These are phyloP conservation scores for Bacidia rubella DNA, from an alignment of 495 filamentous ascomycete genomes.

Conservation along the genomic window DNA sequence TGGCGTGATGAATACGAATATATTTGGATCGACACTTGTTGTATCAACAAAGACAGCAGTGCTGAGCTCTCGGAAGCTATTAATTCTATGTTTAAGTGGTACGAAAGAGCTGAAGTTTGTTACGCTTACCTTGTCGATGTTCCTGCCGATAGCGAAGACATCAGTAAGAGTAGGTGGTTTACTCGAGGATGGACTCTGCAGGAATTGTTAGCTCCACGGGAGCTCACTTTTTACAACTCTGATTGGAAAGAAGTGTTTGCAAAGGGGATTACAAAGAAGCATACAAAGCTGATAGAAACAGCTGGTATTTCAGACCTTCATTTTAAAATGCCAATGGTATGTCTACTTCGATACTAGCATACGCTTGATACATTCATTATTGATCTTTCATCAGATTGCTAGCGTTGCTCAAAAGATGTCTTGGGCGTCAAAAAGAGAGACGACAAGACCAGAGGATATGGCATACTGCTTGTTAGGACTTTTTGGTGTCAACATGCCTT, in stretches of 20 bases:
- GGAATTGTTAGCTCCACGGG: conserved; percentile 17
- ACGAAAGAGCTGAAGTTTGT: conserved; percentile 14
- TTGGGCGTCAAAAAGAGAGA: conserved; percentile 8
- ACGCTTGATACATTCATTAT: too few species aligned
- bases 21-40: conserved; percentile 25
- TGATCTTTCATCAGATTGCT: background rate
- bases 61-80: conserved; percentile 24
- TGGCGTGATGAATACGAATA: background rate
- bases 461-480: conserved; percentile 17
- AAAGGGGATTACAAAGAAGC: too few species aligned
- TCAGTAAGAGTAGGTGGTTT: conserved; percentile 19
- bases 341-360: background rate
- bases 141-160: background rate
- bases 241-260: too few species aligned
- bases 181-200: conserved; percentile 21
- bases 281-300: too few species aligned
- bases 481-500: conserved; percentile 16
- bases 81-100: conserved; percentile 24
- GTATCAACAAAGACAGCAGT: conserved; percentile 26
- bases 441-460: conserved; percentile 10
- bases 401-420: conserved; percentile 9
- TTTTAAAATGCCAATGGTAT: background rate
- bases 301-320: too few species aligned
- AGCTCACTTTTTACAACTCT: background rate
- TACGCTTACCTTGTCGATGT: conserved; percentile 16